These are phyloP conservation scores for Penicillium parvum DNA, from an alignment of 495 filamentous ascomycete genomes.

Conservation along the genomic window DNA sequence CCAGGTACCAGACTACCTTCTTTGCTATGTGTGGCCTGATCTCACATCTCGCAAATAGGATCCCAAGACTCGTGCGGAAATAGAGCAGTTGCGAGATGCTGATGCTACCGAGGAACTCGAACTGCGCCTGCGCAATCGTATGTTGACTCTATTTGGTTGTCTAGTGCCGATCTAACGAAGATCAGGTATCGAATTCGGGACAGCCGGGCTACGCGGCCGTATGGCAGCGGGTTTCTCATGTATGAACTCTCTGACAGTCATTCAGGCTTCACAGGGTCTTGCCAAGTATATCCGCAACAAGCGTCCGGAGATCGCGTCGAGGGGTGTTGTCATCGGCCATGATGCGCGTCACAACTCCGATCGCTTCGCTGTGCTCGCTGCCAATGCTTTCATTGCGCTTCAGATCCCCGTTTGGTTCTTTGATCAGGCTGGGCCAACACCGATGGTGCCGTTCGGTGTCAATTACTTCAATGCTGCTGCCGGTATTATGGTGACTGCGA, in stretches of 20 bases:
- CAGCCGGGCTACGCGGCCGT: slow-evolving; percentile 62
- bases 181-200: slow-evolving; percentile 63
- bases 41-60: slow-evolving; percentile 38
- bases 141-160: slow-evolving; percentile 7
- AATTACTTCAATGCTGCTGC: slow-evolving; percentile 52
- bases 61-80: slow-evolving; percentile 53
- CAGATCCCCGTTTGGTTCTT: slow-evolving; percentile 61
- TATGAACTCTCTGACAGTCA: slow-evolving; percentile 67
- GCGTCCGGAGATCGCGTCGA: slow-evolving; percentile 33
- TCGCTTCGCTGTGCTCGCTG: slow-evolving; percentile 60
- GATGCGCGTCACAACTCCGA: slow-evolving; percentile 66
- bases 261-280: slow-evolving; percentile 68
- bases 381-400: slow-evolving; percentile 59
- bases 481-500: slow-evolving; percentile 71
- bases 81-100: slow-evolving; percentile 48
- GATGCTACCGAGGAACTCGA: slow-evolving; percentile 51
- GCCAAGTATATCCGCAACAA: slow-evolving; percentile 54
- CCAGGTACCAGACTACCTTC: slow-evolving; percentile 33
- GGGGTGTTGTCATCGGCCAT: slow-evolving; percentile 60
- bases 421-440: slow-evolving; percentile 53
- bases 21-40: slow-evolving; percentile 16
- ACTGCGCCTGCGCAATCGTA: slow-evolving; percentile 52
- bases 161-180: slow-evolving; percentile 5
- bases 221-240: slow-evolving; percentile 70
- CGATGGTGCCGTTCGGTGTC: slow-evolving; percentile 66